These are phyloP conservation scores for Heliamphora ciliata DNA, from an alignment of 179 eudicot genomes.

Conservation along the genomic window DNA sequence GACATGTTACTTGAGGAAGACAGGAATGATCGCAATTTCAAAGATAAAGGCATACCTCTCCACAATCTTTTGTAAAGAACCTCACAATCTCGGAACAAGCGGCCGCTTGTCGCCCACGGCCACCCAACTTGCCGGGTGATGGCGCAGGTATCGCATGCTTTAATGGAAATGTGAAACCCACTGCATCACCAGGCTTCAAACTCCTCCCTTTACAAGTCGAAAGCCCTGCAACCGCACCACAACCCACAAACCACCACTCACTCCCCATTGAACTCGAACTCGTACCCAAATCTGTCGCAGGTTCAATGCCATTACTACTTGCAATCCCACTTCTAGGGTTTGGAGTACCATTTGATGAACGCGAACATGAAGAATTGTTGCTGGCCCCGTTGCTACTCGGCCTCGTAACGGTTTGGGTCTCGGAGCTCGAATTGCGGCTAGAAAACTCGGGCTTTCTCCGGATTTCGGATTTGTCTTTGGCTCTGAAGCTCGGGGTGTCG, in stretches of 20 bases:
- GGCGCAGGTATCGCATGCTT: constrained; percentile 31
- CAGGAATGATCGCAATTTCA: neutral
- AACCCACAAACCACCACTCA: constrained; percentile 82
- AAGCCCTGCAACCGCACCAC: constrained; percentile 57
- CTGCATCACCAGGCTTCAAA: constrained; percentile 61
- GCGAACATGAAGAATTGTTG: neutral
- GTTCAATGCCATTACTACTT: constrained; percentile 14
- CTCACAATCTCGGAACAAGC: constrained; percentile 80
- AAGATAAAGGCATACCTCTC: constrained; percentile 53
- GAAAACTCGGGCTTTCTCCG: constrained; percentile 25
- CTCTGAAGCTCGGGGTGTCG: constrained; percentile 59
- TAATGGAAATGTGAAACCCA: constrained; percentile 52
- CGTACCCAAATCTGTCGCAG: constrained; percentile 10
- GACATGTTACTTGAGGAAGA: no score
- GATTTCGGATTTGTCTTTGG: constrained; percentile 16
- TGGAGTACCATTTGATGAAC: neutral
- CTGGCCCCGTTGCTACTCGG: constrained; percentile 12
- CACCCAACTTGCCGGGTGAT: constrained; percentile 50
- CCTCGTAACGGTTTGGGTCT: constrained; percentile 17
- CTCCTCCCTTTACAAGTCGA: constrained; percentile 84
- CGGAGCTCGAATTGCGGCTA: constrained; percentile 19
- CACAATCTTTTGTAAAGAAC: constrained; percentile 62
- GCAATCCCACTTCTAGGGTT: constrained; percentile 9
- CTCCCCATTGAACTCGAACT: constrained; percentile 29
- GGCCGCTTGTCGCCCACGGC: constrained; percentile 41